Evolutionary conservation across 176 grass and related monocot genomes (phyloP), one percentile per base, ranked within the genome.

Genomic region (Cenchrus purpureus): DNA sequence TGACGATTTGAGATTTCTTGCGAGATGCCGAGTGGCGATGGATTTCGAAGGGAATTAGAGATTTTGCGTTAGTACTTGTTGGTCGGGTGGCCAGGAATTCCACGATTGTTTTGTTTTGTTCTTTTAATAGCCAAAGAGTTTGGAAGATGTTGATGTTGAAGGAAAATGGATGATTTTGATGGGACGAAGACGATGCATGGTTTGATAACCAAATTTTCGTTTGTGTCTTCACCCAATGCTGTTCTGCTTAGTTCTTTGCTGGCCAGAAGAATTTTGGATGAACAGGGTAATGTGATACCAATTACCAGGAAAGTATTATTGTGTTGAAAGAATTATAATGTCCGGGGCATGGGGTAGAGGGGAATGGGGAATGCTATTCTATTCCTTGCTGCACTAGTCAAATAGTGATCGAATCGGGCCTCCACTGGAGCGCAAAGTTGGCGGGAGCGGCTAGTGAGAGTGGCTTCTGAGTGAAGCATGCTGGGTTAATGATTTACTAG

Each of bases 351-450:
- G 40, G 28, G 17, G 73, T 44, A 79, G 84, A 68, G 42, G 77
- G 74, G 84, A 79, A 90, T 90, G 42, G 77, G 74, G 84, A 79
- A 90, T 90, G 79, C 50, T 68, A 83, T 90, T 78, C 88, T 73
- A 66, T 90, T 90, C 79, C 65, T 71, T 73, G 9, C 31, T 73
- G 65, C 83, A 72, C 73, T 86, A 78, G 52, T 28, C 74, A 78
- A 90, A n/a, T 14, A 78, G 73, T 86, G 65, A 59, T 58, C 13
- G 79, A 86, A 86, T 86, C 49, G 6, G 49, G 17, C 17, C 45
- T 85, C 77, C 43, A 65, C 54, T 65, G 56, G 83, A 71, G 83
- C 71, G 51, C 84, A 83, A 90, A 90, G 58, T 73, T 86, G 34
- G 74, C 42, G 17, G 79, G 63, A 72, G 59, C 10, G 73, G 84